Conservation (phyloP, 257 asterid genomes). For the Thymus mandschuricus region DNA sequence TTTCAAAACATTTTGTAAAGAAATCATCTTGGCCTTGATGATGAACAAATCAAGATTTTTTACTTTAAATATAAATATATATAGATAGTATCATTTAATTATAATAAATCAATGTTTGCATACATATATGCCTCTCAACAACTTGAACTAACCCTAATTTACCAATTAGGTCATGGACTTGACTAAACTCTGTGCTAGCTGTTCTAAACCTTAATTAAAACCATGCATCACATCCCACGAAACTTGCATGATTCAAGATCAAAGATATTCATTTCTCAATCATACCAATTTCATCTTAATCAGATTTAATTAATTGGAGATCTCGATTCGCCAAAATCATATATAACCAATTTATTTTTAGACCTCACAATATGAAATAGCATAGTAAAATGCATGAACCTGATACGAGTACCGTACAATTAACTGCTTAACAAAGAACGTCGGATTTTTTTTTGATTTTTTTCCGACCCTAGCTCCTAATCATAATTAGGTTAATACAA, state of each 20-base stretch:
- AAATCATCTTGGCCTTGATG: too few relatives aligned
- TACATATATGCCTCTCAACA: not conserved
- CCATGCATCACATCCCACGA: conserved; percentile 8
- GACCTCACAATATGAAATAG: too few relatives aligned
- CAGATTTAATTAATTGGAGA: not conserved
- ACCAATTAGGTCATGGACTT: conserved; percentile 22
- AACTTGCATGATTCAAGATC: conserved; percentile 5
- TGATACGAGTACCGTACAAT: too few relatives aligned
- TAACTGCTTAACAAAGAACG: not conserved
- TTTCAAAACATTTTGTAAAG: too few relatives aligned
- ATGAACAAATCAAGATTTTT: too few relatives aligned
- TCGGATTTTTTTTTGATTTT: not conserved
- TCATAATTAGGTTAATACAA: not conserved
- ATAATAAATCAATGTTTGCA: too few relatives aligned
- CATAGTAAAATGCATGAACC: too few relatives aligned
- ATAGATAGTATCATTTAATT: too few relatives aligned
- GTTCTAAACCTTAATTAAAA: not conserved
- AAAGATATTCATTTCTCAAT: not conserved
- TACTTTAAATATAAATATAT: too few relatives aligned
- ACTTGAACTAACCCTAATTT: not conserved
- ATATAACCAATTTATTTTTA: not conserved
- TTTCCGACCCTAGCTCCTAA: too few relatives aligned
- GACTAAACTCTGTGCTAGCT: conserved; percentile 22
- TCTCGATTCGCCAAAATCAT: not conserved
- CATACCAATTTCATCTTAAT: conserved; percentile 15